Percentiles rank a stretch among this genome's conserved stretches.
Evolutionary conservation across 2,329 filamentous ascomycete species (phyloP).

Genomic region (Aspergillus pseudoglaucus): DNA sequence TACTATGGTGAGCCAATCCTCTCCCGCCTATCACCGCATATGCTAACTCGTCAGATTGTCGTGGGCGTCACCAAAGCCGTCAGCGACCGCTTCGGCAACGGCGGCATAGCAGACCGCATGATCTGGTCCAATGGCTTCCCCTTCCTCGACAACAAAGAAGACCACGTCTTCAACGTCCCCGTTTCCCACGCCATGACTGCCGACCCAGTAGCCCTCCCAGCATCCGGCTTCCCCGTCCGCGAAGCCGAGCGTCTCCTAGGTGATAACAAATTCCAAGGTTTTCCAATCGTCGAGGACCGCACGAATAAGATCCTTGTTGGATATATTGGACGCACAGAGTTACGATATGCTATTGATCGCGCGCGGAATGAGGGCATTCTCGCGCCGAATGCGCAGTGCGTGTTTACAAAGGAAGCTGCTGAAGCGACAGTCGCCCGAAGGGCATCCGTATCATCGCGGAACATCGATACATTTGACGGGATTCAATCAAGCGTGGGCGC

Average conservation of each 20-base stretch:
- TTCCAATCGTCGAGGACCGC: conserved; percentile 77
- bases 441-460: conserved; percentile 17
- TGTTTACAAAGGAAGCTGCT: conserved; percentile 56
- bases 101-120: conserved; percentile 95
- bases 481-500: conserved; percentile 52
- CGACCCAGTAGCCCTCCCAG: conserved; percentile 66
- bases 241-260: conserved; percentile 69
- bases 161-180: conserved; percentile 91
- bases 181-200: conserved; percentile 86
- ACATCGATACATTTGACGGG: conserved; percentile 53
- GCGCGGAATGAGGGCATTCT: conserved; percentile 63
- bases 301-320: conserved; percentile 69
- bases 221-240: conserved; percentile 66
- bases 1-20: conserved; percentile 61
- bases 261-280: conserved; percentile 82
- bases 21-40: background rate
- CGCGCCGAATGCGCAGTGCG: conserved; percentile 63
- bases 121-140: conserved; percentile 98
- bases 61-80: conserved; percentile 95
- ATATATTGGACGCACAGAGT: conserved; percentile 86
- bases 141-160: conserved; percentile 94
- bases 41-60: conserved; percentile 57
- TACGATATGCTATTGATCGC: conserved; percentile 82
- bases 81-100: conserved; percentile 84
- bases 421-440: conserved; percentile 27